A percentile compares a stretch with the other conserved stretches of the same genome.
phyloP scores from a whole-genome alignment of 441 rosid genomes.

The Pelargonium myrrhifolium region DNA sequence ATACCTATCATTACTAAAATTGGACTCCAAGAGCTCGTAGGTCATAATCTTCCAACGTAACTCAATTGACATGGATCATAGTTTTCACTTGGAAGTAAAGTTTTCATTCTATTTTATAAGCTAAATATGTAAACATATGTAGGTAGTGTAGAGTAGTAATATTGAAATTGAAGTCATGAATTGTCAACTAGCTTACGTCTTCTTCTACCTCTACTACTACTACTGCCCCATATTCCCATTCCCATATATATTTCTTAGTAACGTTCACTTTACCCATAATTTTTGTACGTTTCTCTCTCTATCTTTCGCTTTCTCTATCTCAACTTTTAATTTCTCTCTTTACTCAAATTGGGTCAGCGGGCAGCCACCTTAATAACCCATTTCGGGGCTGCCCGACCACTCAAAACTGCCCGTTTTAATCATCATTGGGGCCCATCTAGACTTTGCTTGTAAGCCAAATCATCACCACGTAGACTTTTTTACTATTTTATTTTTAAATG shows the following conservation, averaged over 20 bases:
- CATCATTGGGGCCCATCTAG: conserved; percentile 42
- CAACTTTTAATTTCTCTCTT: conserved; percentile 5
- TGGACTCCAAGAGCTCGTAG: too few species aligned
- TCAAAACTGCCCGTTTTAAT: conserved; percentile 37
- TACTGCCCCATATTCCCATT: conserved; percentile 26
- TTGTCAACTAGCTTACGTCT: not conserved
- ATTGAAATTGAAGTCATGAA: not conserved
- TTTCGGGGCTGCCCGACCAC: conserved; percentile 31
- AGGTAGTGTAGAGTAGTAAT: too few species aligned
- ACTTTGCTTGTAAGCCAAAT: conserved; percentile 61
- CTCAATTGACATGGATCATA: too few species aligned
- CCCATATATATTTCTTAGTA: conserved; percentile 7
- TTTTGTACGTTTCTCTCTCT: not conserved
- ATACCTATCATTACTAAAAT: too few species aligned
- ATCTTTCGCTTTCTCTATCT: conserved; percentile 9
- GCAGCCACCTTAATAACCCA: conserved; percentile 23
- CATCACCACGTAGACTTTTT: conserved; percentile 38
- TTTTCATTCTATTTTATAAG: too few species aligned
- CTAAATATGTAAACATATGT: too few species aligned
- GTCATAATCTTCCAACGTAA: too few species aligned
- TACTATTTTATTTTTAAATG: not conserved
- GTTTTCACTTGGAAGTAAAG: too few species aligned
- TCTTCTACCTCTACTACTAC: conserved; percentile 37
- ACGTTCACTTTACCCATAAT: conserved; percentile 38
- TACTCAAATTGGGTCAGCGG: conserved; percentile 34